Conservation (phyloP, 495 filamentous ascomycete genomes). For the Hypoxylon lenormandii region DNA sequence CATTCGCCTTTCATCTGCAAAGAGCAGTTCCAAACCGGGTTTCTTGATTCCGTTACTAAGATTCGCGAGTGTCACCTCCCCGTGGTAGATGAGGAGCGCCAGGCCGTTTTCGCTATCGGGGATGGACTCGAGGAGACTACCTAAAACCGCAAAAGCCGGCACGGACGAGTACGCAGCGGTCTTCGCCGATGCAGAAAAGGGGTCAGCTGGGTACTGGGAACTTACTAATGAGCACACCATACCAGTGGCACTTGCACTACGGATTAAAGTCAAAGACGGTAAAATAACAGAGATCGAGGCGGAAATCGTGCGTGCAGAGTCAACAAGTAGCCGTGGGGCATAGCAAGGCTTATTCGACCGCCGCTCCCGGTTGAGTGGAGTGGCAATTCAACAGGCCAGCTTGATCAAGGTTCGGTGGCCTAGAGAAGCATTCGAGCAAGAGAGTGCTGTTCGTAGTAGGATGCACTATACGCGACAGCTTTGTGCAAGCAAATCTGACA, state of each 20-base stretch:
- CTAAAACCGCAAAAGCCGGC: conserved; percentile 36
- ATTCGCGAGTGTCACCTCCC: conserved; percentile 45
- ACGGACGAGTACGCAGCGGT: conserved; percentile 41
- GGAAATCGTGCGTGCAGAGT: conserved; percentile 36
- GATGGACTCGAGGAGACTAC: conserved; percentile 50
- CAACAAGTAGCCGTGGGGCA: conserved; percentile 35
- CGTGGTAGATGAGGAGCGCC: conserved; percentile 46
- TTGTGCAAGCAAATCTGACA: conserved; percentile 25
- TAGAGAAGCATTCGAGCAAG: conserved; percentile 43
- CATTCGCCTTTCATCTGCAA: conserved; percentile 43
- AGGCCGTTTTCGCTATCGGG: conserved; percentile 45
- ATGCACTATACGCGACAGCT: conserved; percentile 42
- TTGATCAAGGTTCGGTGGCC: conserved; percentile 41
- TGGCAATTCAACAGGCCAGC: conserved; percentile 25
- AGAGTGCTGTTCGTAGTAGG: conserved; percentile 28
- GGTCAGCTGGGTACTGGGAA: conserved; percentile 47
- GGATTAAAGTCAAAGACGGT: conserved; percentile 38
- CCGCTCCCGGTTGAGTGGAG: conserved; percentile 46
- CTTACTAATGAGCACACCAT: conserved; percentile 42
- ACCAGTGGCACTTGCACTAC: conserved; percentile 45
- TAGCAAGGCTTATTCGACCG: conserved; percentile 46
- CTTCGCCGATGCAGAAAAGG: conserved; percentile 43
- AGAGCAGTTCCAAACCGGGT: conserved; percentile 48
- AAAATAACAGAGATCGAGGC: conserved; percentile 52
- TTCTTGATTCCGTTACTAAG: conserved; percentile 45